A percentile compares a stretch with the other conserved stretches of the same genome.
Conservation (phyloP, 352 stramenopile species). For the Pythium sukuiense region DNA sequence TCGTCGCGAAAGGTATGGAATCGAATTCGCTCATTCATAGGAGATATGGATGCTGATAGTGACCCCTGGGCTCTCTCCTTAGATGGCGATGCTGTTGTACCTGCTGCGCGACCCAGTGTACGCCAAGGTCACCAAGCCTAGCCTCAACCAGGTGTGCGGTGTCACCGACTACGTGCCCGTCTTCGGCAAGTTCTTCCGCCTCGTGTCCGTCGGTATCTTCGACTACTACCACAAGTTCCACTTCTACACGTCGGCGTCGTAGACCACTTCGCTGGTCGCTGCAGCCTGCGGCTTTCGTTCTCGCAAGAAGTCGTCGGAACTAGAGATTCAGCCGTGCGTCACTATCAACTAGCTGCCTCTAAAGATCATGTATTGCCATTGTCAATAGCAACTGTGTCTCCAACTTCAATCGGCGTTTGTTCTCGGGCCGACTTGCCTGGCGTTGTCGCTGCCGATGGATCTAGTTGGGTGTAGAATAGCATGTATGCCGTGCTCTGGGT, state of each 20-base stretch:
- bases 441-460: not conserved
- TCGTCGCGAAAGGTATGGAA: constrained; percentile 58
- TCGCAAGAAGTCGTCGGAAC: not conserved
- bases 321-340: constrained; percentile 2
- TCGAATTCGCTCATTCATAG: not conserved
- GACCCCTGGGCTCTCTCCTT: not conserved
- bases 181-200: constrained; percentile 70
- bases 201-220: constrained; percentile 63
- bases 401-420: not conserved
- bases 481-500: constrained; percentile 68
- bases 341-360: constrained; percentile 4
- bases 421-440: not conserved
- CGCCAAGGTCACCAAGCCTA: constrained; percentile 63
- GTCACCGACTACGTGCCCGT: constrained; percentile 67
- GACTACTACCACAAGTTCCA: constrained; percentile 88
- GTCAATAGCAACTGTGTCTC: constrained; percentile 12
- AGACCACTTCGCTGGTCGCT: constrained; percentile 18
- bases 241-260: constrained; percentile 88
- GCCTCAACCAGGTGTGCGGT: constrained; percentile 59
- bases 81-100: constrained; percentile 86
- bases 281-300: not conserved
- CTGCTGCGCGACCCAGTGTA: constrained; percentile 82
- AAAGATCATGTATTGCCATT: constrained; percentile 21
- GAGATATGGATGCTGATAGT: not conserved
- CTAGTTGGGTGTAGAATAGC: constrained; percentile 62